Evolutionary conservation across 148 eudicot species (phyloP).

Genomic region (Vaccinium macrocarpon): DNA sequence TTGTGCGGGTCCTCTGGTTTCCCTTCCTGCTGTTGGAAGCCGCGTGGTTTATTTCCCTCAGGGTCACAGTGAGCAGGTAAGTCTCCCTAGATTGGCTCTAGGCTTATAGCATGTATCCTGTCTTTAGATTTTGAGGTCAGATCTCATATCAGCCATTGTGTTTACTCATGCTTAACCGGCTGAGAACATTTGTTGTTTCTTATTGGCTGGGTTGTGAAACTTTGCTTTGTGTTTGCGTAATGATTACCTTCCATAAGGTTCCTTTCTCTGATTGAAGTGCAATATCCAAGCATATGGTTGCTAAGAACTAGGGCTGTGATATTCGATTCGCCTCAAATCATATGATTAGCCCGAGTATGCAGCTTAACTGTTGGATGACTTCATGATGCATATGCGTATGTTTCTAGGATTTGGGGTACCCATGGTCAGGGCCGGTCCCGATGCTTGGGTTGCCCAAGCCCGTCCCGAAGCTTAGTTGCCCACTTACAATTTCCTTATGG

Average conservation of each 20-base stretch:
- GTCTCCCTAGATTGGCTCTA: neutral
- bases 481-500: no score
- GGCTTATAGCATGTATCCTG: neutral
- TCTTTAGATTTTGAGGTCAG: neutral
- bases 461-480: no score
- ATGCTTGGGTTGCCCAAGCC: no score
- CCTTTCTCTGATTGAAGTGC: neutral
- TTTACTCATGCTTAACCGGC: neutral
- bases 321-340: neutral
- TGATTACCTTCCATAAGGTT: neutral
- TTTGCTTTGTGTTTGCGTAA: neutral
- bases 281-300: neutral
- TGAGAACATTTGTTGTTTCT: neutral
- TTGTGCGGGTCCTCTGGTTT: constrained; percentile 93
- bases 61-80: constrained; percentile 97
- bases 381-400: neutral
- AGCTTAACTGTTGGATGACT: neutral
- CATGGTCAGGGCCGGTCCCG: no score
- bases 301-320: neutral
- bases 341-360: neutral
- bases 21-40: constrained; percentile 72
- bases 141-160: neutral
- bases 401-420: neutral
- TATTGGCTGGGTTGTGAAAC: neutral
- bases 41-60: constrained; percentile 96